These are phyloP conservation scores for Glycine soja DNA, from an alignment of 306 rosid species.

Conservation along the genomic window DNA sequence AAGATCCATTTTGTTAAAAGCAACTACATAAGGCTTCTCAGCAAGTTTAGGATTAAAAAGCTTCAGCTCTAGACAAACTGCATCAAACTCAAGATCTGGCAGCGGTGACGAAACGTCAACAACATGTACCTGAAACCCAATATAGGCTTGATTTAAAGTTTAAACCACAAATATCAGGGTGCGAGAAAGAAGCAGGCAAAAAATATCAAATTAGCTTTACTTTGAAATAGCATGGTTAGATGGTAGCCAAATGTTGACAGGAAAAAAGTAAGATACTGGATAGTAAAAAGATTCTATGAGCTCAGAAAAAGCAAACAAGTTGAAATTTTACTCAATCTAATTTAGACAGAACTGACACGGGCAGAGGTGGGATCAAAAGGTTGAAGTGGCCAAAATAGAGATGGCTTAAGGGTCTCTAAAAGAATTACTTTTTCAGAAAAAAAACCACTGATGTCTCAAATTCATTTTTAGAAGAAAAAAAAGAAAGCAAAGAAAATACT, in stretches of 20 bases:
- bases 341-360: background rate
- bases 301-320: too few species aligned
- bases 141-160: conserved; percentile 28
- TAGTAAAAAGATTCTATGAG: too few species aligned
- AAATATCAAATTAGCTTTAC: conserved; percentile 34
- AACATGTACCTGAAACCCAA: conserved; percentile 74
- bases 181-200: conserved; percentile 15
- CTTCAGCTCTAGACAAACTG: conserved; percentile 90
- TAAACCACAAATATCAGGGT: conserved; percentile 21
- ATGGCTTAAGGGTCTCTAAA: background rate
- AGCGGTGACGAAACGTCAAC: conserved; percentile 92
- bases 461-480: background rate
- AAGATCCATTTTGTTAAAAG: conserved; percentile 94
- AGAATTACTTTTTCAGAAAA: background rate
- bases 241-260: background rate
- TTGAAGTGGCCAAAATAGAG: background rate
- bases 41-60: conserved; percentile 90
- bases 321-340: too few species aligned
- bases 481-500: background rate
- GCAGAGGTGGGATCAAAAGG: conserved; percentile 5
- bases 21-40: conserved; percentile 88
- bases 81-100: conserved; percentile 93
- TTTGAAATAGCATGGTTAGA: conserved; percentile 22
- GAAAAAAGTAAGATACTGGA: background rate
- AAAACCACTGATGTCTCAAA: background rate